Percentiles rank a stretch among this genome's conserved stretches.
These are phyloP conservation scores for Acrocalymma vagum DNA, from an alignment of 2,329 filamentous ascomycete genomes.

Conservation along the genomic window DNA sequence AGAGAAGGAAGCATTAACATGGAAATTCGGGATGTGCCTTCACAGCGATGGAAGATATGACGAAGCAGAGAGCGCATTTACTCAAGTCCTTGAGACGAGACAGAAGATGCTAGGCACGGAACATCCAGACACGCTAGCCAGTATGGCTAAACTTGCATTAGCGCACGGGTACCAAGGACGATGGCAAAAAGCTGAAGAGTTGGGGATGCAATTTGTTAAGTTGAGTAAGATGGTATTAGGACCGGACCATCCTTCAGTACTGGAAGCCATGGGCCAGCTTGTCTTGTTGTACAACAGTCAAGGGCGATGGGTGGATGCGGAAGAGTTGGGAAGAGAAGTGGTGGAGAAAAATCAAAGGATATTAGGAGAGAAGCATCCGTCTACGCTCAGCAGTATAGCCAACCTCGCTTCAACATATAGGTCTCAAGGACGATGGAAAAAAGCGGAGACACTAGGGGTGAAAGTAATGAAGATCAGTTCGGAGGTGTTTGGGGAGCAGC, in stretches of 20 bases:
- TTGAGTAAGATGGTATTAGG: constrained; percentile 2
- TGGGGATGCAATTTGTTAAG: background rate
- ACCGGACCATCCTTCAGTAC: constrained; percentile 11
- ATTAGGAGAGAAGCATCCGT: constrained; percentile 1
- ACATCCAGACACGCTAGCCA: constrained; percentile 6
- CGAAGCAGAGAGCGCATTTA: constrained; percentile 18
- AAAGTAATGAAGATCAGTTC: background rate
- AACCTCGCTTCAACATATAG: constrained; percentile 5
- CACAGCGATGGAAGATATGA: constrained; percentile 18
- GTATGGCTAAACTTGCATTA: constrained; percentile 4
- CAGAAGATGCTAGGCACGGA: constrained; percentile 1
- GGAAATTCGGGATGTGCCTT: constrained; percentile 18
- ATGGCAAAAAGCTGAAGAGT: constrained; percentile 1
- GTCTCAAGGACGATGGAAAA: constrained; percentile 4
- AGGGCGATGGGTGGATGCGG: constrained; percentile 1
- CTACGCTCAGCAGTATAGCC: constrained; percentile 3
- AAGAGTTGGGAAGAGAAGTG: background rate
- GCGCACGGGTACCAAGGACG: background rate
- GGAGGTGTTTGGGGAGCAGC: constrained; percentile 7
- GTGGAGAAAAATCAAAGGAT: background rate
- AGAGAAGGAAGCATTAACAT: constrained; percentile 10
- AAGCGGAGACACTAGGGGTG: constrained; percentile 3
- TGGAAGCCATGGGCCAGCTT: constrained; percentile 8
- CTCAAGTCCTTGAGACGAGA: background rate
- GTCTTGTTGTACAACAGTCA: constrained; percentile 1